These are phyloP conservation scores for Colletotrichum salicis DNA, from an alignment of 2,329 filamentous ascomycete genomes.

Conservation along the genomic window DNA sequence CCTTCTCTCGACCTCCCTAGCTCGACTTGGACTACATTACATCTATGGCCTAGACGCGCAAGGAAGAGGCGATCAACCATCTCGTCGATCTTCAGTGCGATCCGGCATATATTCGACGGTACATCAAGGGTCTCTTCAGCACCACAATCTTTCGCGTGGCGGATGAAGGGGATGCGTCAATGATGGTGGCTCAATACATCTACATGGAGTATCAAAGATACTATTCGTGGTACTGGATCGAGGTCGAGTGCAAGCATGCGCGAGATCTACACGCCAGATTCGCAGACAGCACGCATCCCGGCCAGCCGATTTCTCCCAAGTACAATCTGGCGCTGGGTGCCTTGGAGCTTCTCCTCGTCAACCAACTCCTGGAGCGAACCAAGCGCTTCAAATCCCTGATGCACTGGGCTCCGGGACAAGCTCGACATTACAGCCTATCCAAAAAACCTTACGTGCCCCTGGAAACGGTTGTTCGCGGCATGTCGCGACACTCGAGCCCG, in stretches of 20 bases:
- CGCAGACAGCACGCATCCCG: not conserved
- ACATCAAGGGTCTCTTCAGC: not conserved
- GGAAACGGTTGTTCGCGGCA: accelerated
- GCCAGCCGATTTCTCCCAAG: not conserved
- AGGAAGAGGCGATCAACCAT: not conserved
- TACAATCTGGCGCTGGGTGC: not conserved
- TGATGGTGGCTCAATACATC: not conserved
- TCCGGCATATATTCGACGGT: not conserved
- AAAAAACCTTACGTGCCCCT: not conserved
- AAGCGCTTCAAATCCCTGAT: accelerated
- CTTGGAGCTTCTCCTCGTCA: not conserved
- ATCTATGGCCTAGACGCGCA: not conserved
- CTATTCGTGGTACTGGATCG: not conserved
- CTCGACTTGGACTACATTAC: not conserved
- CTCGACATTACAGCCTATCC: not conserved
- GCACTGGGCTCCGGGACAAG: not conserved
- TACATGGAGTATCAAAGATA: not conserved
- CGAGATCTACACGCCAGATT: not conserved
- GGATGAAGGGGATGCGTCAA: not conserved
- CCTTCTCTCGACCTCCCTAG: not conserved
- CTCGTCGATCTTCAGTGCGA: not conserved
- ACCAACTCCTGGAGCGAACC: not conserved
- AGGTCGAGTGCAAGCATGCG: not conserved
- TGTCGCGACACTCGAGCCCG: not conserved
- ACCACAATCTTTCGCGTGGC: not conserved